phyloP scores from a whole-genome alignment of 2,329 filamentous ascomycete genomes.

The Epichloe coenophiala region DNA sequence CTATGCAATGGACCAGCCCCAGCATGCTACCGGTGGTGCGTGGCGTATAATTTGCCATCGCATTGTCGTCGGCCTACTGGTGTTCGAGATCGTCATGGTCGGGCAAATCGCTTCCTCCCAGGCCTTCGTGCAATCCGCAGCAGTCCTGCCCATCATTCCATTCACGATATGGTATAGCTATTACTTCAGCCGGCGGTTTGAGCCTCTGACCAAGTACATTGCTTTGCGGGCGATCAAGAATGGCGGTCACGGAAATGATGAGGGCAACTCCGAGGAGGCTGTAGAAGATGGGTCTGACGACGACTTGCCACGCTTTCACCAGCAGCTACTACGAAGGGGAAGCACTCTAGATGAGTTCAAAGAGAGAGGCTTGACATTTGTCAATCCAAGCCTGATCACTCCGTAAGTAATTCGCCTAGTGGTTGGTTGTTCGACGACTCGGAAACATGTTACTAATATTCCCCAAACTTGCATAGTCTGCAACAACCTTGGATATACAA shows the following conservation, averaged over 20 bases:
- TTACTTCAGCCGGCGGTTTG: conserved; percentile 68
- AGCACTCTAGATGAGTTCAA: conserved; percentile 60
- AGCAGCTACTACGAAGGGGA: conserved; percentile 33
- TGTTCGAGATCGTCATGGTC: conserved; percentile 86
- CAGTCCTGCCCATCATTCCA: conserved; percentile 63
- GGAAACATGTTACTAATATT: neutral
- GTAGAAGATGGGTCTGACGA: conserved; percentile 24
- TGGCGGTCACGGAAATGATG: conserved; percentile 29
- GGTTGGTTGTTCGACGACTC: neutral
- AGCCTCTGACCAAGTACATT: conserved; percentile 84
- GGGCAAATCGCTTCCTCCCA: conserved; percentile 66
- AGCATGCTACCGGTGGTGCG: conserved; percentile 82
- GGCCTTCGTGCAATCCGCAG: conserved; percentile 58
- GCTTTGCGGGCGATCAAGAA: conserved; percentile 72
- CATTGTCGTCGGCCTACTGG: conserved; percentile 68
- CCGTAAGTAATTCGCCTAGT: conserved; percentile 38
- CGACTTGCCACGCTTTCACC: conserved; percentile 29
- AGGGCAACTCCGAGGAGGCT: conserved; percentile 22
- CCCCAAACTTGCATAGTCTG: conserved; percentile 29
- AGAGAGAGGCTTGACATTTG: conserved; percentile 56
- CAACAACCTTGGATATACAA: conserved; percentile 56
- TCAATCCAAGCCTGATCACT: conserved; percentile 61
- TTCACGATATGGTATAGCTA: conserved; percentile 83
- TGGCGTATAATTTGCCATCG: conserved; percentile 97
- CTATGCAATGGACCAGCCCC: conserved; percentile 95